phyloP scores from a whole-genome alignment of 208 protist genomes.

The Trypanosoma scelopori region DNA sequence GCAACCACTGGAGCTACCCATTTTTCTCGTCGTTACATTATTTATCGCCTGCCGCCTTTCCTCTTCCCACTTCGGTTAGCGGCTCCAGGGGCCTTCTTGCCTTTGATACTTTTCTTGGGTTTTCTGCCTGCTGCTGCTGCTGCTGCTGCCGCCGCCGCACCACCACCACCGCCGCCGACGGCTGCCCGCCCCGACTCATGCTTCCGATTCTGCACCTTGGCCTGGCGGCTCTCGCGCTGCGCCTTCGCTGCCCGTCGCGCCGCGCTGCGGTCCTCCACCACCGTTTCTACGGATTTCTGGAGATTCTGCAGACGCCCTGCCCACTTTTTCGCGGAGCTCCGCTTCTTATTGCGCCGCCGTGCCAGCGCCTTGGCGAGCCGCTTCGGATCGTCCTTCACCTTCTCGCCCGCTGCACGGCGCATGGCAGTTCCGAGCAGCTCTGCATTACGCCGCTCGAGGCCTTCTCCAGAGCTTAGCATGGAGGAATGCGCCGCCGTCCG shows the following conservation, averaged over 20 bases:
- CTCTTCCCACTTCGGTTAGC: conserved; percentile 30
- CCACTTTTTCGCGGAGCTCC: conserved; percentile 78
- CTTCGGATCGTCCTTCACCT: conserved; percentile 76
- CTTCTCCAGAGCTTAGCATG: conserved; percentile 42
- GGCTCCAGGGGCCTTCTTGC: background rate
- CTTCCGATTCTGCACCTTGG: conserved; percentile 24
- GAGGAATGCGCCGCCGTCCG: conserved; percentile 35
- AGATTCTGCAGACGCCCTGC: conserved; percentile 57
- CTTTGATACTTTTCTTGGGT: conserved; percentile 30
- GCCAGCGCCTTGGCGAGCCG: conserved; percentile 62
- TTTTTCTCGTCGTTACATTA: conserved; percentile 4
- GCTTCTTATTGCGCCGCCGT: conserved; percentile 78
- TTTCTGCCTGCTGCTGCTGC: conserved; percentile 5
- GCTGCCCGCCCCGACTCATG: conserved; percentile 7
- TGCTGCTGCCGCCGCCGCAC: too few relatives aligned
- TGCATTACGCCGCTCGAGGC: conserved; percentile 45
- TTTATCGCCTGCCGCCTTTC: conserved; percentile 6
- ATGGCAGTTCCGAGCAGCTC: conserved; percentile 59
- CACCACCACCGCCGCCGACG: too few relatives aligned
- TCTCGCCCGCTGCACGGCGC: conserved; percentile 55
- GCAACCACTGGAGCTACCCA: too few relatives aligned
- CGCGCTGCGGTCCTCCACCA: conserved; percentile 56
- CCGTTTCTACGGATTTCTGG: conserved; percentile 69
- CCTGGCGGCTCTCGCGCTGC: conserved; percentile 19
- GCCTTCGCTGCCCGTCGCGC: conserved; percentile 37